Conservation (phyloP, 192 early-diverging fungal species). For the Backusella australiensis region DNA sequence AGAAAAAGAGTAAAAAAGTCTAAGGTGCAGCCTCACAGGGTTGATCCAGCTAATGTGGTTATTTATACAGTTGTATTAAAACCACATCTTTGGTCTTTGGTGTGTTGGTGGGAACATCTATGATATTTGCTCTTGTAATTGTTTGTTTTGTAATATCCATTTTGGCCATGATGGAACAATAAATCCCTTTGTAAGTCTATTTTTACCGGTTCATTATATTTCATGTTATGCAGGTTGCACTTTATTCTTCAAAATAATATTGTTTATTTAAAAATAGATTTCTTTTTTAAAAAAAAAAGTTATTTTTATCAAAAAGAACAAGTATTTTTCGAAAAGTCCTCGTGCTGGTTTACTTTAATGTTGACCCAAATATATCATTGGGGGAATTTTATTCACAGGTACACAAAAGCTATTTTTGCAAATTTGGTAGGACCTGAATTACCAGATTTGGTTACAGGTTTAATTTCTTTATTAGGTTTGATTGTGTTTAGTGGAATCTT, state of each 20-base stretch:
- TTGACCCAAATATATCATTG: constrained; percentile 25
- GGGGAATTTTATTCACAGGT: constrained; percentile 31
- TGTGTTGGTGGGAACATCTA: constrained; percentile 31
- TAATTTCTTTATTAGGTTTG: constrained; percentile 28
- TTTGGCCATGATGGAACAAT: constrained; percentile 32
- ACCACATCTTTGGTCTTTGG: constrained; percentile 31
- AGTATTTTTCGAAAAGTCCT: constrained; percentile 2
- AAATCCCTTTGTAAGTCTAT: constrained; percentile 32
- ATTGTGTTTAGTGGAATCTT: constrained; percentile 34
- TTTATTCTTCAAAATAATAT: neutral
- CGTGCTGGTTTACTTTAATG: constrained; percentile 29
- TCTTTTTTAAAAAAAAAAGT: neutral
- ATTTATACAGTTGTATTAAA: constrained; percentile 28
- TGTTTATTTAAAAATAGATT: constrained; percentile 1
- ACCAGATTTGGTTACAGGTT: constrained; percentile 35
- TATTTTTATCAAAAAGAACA: neutral
- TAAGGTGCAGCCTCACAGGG: neutral
- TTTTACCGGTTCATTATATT: constrained; percentile 34
- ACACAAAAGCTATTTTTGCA: constrained; percentile 31
- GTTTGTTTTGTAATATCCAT: constrained; percentile 19
- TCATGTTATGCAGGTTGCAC: constrained; percentile 26
- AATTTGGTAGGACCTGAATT: constrained; percentile 40
- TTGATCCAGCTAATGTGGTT: constrained; percentile 33
- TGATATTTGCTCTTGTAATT: constrained; percentile 27
- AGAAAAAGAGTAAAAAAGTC: no score